Conservation (phyloP, 257 asterid species). For the Apocynum venetum region DNA sequence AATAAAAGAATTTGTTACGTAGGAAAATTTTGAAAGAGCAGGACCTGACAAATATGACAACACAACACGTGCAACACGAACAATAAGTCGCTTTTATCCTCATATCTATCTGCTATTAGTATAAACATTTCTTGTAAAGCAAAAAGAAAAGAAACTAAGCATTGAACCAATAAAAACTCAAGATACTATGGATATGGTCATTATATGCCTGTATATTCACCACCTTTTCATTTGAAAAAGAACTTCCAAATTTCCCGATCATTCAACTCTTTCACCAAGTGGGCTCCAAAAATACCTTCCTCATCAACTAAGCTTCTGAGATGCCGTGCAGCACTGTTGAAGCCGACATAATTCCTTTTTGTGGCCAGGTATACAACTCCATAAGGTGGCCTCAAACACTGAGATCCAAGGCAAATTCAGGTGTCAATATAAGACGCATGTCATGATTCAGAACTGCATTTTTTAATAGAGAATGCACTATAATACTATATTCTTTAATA, state of each 20-base stretch:
- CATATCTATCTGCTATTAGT: constrained; percentile 1
- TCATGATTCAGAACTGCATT: background rate
- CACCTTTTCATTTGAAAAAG: constrained; percentile 25
- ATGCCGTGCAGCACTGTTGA: constrained; percentile 32
- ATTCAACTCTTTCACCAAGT: constrained; percentile 31
- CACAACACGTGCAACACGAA: background rate
- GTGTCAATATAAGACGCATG: too few species aligned
- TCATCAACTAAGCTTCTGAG: constrained; percentile 32
- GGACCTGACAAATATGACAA: background rate
- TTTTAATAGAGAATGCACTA: background rate
- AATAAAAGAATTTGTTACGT: background rate
- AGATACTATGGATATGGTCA: background rate
- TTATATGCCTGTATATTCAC: background rate
- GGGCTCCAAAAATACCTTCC: constrained; percentile 37
- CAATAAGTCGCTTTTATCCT: background rate
- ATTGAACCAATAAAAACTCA: background rate
- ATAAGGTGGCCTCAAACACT: constrained; percentile 40
- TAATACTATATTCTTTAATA: background rate
- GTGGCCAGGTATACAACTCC: constrained; percentile 37
- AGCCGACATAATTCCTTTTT: constrained; percentile 31
- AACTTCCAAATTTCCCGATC: constrained; percentile 39
- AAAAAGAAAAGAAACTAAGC: background rate
- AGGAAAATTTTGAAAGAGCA: background rate
- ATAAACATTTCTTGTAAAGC: background rate
- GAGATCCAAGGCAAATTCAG: background rate